Evolutionary conservation across 1,139 yeast genomes (phyloP), one percentile per base, ranked within the genome.

Genomic region (Nakaseomyces sp.): DNA sequence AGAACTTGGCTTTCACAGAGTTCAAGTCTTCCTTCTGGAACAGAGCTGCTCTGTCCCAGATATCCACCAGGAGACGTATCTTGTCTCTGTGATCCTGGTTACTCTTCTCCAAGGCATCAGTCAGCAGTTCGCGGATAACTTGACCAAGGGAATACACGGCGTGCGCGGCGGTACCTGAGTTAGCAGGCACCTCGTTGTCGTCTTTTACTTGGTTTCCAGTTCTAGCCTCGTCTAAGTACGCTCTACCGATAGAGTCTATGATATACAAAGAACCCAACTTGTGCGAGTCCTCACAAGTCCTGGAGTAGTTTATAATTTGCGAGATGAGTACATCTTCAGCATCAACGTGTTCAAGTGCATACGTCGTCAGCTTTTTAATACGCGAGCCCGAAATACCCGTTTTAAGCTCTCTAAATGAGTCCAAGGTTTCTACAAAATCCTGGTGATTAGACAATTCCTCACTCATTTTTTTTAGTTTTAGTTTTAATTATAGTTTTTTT

Each of bases 321-420:
- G 58, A 48, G 41, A 60, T 54, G 36, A 62, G 45, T 43, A 47
- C 44, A 36, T 58, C 62, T 47, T 58, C 64, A 32, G 55, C 68
- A 50, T 69, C 69, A 49, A 79, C 83, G 64, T 88, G 77, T 54
- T 75, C 76, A 49, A 81, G 72, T 41, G 96, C 94, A 48, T 84
- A 64, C 46, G 84, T 85, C 41, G 91, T 84, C 59, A 88, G 71
- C 58, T 80, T 81, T 63, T 86, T 85, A 63, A 91, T 91, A 68
- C 96, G 88, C 47, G 95, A 79, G 36, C 97, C 97, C 29, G 96
- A 88, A 46, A 91, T 94, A 48, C 98, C 97, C 22, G 96, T 81
- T 66, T 86, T 87, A 52, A 86, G 71, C 18, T 77, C 71, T 49
- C 81, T 76, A 51, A 89, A 73, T 61, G 89, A 93, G 55, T 78